Base-by-base conservation (phyloP, 768 basidiomycete genomes). In the Russula sp. region DNA sequence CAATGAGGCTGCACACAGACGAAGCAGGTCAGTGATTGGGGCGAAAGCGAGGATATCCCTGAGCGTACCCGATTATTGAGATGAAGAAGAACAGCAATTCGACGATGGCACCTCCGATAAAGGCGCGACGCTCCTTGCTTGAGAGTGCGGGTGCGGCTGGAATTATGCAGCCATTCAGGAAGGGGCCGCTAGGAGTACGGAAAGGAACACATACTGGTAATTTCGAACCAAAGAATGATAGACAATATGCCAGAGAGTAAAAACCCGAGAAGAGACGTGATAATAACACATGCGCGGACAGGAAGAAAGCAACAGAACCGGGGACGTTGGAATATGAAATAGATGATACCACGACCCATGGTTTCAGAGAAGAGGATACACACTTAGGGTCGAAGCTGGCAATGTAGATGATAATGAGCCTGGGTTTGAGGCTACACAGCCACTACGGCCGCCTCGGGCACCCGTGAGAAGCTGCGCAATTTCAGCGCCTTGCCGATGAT, bases 241-340 rank as follows among this genome's bases (percentile, higher is more conserved):
- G 83, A 77, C 37, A 87, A 74, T 18, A 80, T 62, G 1, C 82
- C 85, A 8, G 84, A 76, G 35, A 86, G 73, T 20, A 86, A 66
- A 58, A 85, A 79, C 1, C 80, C 80, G 8, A 87, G 71, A 3
- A 79, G 61, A 34, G 84, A 77, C 77, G 84, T 79, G 49, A 80
- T 67, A 50, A 84, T 75, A 37, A 87, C 85, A 39, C 87, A 85
- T 5, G 82, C 59, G 61, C 86, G 79, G 6, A 86, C 84, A 34
- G 84, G 84, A 64, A 87, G 71, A 66, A 86, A 86, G 67, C 77
- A 86, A 69, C 86, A 88, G 70, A 81, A 87, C 3, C 75, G 79
- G 40, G 60, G 65, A 31, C 55, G 61, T 34, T 50, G 67, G 32
- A 68, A 68, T 42, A 68, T 55, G 57, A 44, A 66, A 55, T 68